Evolutionary conservation across 1,284 basidiomycete species (phyloP).

Genomic region (Neotropicomus parvogracilis): DNA sequence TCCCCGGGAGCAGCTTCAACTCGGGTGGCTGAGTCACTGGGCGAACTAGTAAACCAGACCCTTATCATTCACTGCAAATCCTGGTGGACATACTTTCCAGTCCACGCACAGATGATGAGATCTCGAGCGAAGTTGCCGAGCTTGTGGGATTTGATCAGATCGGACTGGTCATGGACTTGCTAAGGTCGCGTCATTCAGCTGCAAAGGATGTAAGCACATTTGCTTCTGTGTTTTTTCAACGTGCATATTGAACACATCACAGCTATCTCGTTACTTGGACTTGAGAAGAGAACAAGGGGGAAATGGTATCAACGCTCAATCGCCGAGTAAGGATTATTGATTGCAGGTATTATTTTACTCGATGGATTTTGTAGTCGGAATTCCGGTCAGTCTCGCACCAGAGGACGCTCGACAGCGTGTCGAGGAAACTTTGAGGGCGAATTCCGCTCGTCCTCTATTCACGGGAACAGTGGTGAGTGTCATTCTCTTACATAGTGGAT

Average conservation of each 20-base stretch:
- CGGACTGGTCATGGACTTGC: constrained; percentile 60
- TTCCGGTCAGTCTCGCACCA: constrained; percentile 40
- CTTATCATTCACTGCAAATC: constrained; percentile 11
- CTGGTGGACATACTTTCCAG: constrained; percentile 25
- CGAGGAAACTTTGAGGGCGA: constrained; percentile 60
- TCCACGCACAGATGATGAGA: constrained; percentile 53
- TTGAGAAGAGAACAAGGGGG: background rate
- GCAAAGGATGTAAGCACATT: constrained; percentile 39
- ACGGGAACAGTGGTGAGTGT: constrained; percentile 52
- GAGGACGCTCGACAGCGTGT: constrained; percentile 63
- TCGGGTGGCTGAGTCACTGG: constrained; percentile 4
- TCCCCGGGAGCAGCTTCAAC: background rate
- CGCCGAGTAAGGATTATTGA: constrained; percentile 12
- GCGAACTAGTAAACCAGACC: constrained; percentile 15
- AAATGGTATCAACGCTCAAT: background rate
- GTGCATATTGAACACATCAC: background rate
- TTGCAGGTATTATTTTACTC: background rate
- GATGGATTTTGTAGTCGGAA: constrained; percentile 8
- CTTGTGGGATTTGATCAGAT: constrained; percentile 86
- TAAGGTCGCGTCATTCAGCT: constrained; percentile 44
- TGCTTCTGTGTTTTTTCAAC: background rate
- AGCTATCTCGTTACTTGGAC: constrained; percentile 21
- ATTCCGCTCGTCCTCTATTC: constrained; percentile 69
- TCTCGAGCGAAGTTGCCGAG: constrained; percentile 77
- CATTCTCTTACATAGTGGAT: background rate